Evolutionary conservation across 2,329 filamentous ascomycete genomes (phyloP).

Genomic region (Colletotrichum spaethianum): DNA sequence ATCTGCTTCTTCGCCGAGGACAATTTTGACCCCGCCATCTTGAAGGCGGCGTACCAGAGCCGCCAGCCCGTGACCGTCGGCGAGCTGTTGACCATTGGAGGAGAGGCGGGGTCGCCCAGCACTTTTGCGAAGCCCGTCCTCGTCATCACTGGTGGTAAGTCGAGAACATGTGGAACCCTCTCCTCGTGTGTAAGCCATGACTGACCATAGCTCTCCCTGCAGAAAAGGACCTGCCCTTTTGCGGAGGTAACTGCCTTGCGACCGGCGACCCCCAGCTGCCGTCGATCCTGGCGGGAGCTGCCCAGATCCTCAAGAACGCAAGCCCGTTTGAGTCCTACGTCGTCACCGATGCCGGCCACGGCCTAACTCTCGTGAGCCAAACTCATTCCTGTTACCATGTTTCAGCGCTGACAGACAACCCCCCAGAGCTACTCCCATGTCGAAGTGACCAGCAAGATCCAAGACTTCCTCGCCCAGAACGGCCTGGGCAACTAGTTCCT

Average conservation of each 20-base stretch:
- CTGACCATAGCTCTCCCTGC: not conserved
- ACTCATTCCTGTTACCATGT: not conserved
- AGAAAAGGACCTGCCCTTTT: slow-evolving; percentile 69
- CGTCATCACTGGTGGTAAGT: slow-evolving; percentile 69
- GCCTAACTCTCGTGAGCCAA: slow-evolving; percentile 60
- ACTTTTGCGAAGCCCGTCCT: slow-evolving; percentile 68
- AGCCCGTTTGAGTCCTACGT: slow-evolving; percentile 67
- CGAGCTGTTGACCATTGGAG: slow-evolving; percentile 70
- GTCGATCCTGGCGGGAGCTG: slow-evolving; percentile 61
- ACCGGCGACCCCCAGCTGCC: slow-evolving; percentile 55
- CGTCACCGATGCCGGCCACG: slow-evolving; percentile 66
- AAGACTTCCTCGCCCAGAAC: slow-evolving; percentile 53
- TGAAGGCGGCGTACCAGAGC: slow-evolving; percentile 59
- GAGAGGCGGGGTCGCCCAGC: slow-evolving; percentile 50
- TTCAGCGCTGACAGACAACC: not conserved
- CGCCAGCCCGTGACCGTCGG: slow-evolving; percentile 72
- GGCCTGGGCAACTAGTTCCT: slow-evolving; percentile 24
- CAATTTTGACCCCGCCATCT: slow-evolving; percentile 68
- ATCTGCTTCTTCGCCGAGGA: slow-evolving; percentile 67
- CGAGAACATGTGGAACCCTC: no score
- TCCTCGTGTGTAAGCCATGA: not conserved
- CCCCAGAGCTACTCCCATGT: slow-evolving; percentile 49
- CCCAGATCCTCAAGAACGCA: slow-evolving; percentile 59
- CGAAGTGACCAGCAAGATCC: slow-evolving; percentile 53
- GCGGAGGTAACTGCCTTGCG: slow-evolving; percentile 71